Evolutionary conservation across 805 yeast species (phyloP).

Genomic region (Pichia californica): DNA sequence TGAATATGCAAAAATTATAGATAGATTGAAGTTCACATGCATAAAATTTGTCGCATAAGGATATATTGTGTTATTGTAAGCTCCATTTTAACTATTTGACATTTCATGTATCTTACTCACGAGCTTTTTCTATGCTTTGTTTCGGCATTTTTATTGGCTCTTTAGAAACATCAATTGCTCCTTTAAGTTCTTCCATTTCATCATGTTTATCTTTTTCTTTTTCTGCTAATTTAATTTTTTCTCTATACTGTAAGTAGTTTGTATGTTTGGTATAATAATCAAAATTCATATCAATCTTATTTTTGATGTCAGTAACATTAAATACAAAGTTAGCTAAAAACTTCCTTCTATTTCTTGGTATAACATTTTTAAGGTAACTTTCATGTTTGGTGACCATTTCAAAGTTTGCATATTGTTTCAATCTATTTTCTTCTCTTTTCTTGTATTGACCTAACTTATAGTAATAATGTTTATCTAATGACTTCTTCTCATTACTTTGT

Average conservation of each 20-base stretch:
- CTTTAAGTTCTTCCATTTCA: constrained; percentile 12
- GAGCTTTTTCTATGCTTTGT: too few relatives aligned
- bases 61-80: too few relatives aligned
- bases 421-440: constrained; percentile 24
- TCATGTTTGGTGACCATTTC: constrained; percentile 25
- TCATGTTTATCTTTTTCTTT: constrained; percentile 31
- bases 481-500: constrained; percentile 18
- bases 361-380: constrained; percentile 15
- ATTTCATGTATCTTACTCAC: too few relatives aligned
- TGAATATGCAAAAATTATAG: too few relatives aligned
- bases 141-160: too few relatives aligned
- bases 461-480: constrained; percentile 14
- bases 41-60: too few relatives aligned
- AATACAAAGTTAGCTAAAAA: constrained; percentile 27
- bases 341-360: constrained; percentile 18
- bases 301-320: constrained; percentile 17
- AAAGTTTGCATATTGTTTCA: constrained; percentile 31
- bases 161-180: too few relatives aligned
- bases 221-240: constrained; percentile 34
- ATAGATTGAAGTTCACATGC: too few relatives aligned
- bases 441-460: constrained; percentile 15
- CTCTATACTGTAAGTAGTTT: constrained; percentile 37
- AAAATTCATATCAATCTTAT: constrained; percentile 30
- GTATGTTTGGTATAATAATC: constrained; percentile 37
- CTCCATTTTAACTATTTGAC: too few relatives aligned